A percentile compares a stretch with the other conserved stretches of the same genome.
These are phyloP conservation scores for Craspedostauros australis DNA, from an alignment of 108 stramenopile species.

Conservation along the genomic window DNA sequence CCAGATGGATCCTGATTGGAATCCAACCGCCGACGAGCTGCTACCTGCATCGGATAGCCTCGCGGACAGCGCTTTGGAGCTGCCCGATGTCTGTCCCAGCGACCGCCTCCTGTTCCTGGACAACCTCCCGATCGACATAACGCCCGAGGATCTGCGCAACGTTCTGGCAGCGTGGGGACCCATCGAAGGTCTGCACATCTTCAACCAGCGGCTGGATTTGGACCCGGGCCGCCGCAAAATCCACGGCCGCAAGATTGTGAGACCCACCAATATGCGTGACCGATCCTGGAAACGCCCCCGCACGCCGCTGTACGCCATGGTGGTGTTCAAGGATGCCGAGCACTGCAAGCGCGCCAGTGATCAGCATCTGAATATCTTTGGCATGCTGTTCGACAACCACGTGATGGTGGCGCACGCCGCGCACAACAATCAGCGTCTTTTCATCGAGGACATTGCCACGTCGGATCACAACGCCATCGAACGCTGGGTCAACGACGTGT, in stretches of 20 bases:
- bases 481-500: slow-evolving; percentile 39
- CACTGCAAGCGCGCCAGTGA: slow-evolving; percentile 39
- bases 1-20: background rate
- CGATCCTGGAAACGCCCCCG: slow-evolving; percentile 44
- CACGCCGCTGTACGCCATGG: slow-evolving; percentile 68
- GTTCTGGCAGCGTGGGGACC: slow-evolving; percentile 67
- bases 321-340: slow-evolving; percentile 42
- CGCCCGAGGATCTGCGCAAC: slow-evolving; percentile 39
- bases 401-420: slow-evolving; percentile 51
- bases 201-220: slow-evolving; percentile 63
- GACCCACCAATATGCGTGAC: slow-evolving; percentile 10
- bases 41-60: background rate
- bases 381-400: slow-evolving; percentile 66
- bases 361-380: slow-evolving; percentile 64
- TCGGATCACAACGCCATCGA: slow-evolving; percentile 43
- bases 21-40: background rate
- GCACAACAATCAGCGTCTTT: slow-evolving; percentile 44
- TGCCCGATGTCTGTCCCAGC: slow-evolving; percentile 1
- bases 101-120: slow-evolving; percentile 60
- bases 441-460: slow-evolving; percentile 51
- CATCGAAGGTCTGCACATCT: slow-evolving; percentile 56
- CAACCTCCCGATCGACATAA: slow-evolving; percentile 77
- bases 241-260: slow-evolving; percentile 30
- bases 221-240: slow-evolving; percentile 60
- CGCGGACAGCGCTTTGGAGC: background rate